Conservation (phyloP, 1,284 basidiomycete genomes). For the Cutaneotrichosporon arboriforme region DNA sequence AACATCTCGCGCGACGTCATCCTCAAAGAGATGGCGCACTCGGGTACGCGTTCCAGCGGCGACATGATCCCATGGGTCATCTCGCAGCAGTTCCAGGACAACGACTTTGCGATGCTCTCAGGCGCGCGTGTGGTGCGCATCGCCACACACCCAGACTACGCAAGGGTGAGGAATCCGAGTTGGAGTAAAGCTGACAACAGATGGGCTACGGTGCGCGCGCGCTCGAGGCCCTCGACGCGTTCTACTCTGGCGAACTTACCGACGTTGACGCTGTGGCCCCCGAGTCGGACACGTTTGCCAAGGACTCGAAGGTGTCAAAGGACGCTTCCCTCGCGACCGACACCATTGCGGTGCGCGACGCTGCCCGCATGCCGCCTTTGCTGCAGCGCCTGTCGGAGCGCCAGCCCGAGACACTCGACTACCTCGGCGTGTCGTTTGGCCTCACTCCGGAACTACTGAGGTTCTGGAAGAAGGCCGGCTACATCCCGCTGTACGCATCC, state of each 20-base stretch:
- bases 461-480: slow-evolving; percentile 96
- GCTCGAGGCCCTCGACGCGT: slow-evolving; percentile 76
- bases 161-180: slow-evolving; percentile 64
- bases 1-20: slow-evolving; percentile 83
- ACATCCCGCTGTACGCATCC: slow-evolving; percentile 83
- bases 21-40: slow-evolving; percentile 70
- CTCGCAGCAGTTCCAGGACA: slow-evolving; percentile 88
- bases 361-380: slow-evolving; percentile 81
- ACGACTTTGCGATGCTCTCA: slow-evolving; percentile 83
- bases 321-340: slow-evolving; percentile 61
- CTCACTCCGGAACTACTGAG: slow-evolving; percentile 80
- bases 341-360: slow-evolving; percentile 66
- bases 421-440: slow-evolving; percentile 94
- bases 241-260: slow-evolving; percentile 88
- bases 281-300: neutral
- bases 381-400: slow-evolving; percentile 85
- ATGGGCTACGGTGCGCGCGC: slow-evolving; percentile 98
- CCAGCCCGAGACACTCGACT: slow-evolving; percentile 86
- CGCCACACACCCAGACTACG: slow-evolving; percentile 95
- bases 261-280: slow-evolving; percentile 66
- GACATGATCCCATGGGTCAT: slow-evolving; percentile 99
- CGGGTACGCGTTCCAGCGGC: slow-evolving; percentile 57
- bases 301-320: slow-evolving; percentile 20
- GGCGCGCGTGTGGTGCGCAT: slow-evolving; percentile 90
- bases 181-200: slow-evolving; percentile 62